Conservation (phyloP, 192 early-diverging fungal species). For the Coemansia asiatica region DNA sequence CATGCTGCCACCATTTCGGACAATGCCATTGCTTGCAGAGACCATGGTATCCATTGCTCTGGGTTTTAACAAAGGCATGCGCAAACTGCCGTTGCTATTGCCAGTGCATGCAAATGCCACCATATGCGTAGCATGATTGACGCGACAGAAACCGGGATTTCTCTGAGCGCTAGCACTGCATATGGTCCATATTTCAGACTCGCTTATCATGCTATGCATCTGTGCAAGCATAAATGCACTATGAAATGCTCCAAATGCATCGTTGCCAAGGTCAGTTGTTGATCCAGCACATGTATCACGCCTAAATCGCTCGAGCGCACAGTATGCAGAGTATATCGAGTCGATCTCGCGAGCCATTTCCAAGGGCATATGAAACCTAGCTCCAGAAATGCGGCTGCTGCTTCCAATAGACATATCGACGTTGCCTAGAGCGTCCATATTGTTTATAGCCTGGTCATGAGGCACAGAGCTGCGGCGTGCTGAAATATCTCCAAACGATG, state of each 20-base stretch:
- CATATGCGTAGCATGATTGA: constrained; percentile 25
- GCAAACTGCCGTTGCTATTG: background rate
- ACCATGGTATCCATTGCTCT: background rate
- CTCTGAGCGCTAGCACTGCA: constrained; percentile 22
- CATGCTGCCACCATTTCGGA: background rate
- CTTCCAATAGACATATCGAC: background rate
- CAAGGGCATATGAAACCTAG: background rate
- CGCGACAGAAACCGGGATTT: constrained; percentile 14
- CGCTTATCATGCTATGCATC: constrained; percentile 34
- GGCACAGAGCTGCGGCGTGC: constrained; percentile 48
- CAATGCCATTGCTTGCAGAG: background rate
- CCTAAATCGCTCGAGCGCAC: constrained; percentile 42
- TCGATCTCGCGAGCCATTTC: constrained; percentile 17
- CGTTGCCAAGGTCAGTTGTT: background rate
- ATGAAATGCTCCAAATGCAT: constrained; percentile 29
- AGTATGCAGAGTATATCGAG: constrained; percentile 29
- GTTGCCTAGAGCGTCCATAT: background rate
- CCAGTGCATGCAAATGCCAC: constrained; percentile 29
- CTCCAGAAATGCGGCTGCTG: background rate
- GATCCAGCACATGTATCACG: constrained; percentile 12
- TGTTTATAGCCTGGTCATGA: constrained; percentile 9
- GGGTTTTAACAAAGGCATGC: constrained; percentile 7
- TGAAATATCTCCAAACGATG: constrained; percentile 16
- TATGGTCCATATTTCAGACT: constrained; percentile 29
- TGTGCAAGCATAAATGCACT: constrained; percentile 34